phyloP scores from a whole-genome alignment of 1,284 basidiomycete genomes.

The Amylostereum chailletii region DNA sequence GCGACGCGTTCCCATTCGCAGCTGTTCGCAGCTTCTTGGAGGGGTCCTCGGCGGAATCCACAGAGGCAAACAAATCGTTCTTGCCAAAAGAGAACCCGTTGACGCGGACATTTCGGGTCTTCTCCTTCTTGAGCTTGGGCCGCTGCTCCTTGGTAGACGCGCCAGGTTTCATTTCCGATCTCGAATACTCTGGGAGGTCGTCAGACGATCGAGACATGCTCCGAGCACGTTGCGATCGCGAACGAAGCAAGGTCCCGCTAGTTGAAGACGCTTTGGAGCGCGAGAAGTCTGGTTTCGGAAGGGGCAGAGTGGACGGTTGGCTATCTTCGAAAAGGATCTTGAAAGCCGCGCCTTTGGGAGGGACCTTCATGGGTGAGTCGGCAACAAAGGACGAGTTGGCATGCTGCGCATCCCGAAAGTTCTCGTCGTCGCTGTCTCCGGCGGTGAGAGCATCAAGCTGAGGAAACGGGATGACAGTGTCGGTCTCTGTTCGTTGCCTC shows the following conservation, averaged over 20 bases:
- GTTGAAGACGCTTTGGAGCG: conserved; percentile 13
- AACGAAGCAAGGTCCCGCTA: conserved; percentile 13
- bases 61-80: conserved; percentile 19
- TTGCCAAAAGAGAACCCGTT: conserved; percentile 20
- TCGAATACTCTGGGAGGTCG: conserved; percentile 18
- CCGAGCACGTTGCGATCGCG: conserved; percentile 16
- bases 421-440: conserved; percentile 26
- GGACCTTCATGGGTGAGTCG: conserved; percentile 62
- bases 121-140: conserved; percentile 10
- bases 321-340: conserved; percentile 58
- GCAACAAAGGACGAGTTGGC: conserved; percentile 45
- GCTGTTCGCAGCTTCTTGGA: background rate
- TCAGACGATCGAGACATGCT: conserved; percentile 20
- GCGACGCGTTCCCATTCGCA: background rate
- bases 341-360: conserved; percentile 48
- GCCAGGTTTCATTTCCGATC: conserved; percentile 13
- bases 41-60: conserved; percentile 11
- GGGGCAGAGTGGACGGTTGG: conserved; percentile 9
- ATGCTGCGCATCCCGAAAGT: conserved; percentile 20
- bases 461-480: conserved; percentile 22
- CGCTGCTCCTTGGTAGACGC: conserved; percentile 10
- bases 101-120: conserved; percentile 15
- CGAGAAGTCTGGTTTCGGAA: conserved; percentile 2
- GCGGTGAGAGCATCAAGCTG: conserved; percentile 11
- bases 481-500: conserved; percentile 38